Base-by-base conservation (phyloP, 768 basidiomycete genomes). In the Kwoniella shandongensis region DNA sequence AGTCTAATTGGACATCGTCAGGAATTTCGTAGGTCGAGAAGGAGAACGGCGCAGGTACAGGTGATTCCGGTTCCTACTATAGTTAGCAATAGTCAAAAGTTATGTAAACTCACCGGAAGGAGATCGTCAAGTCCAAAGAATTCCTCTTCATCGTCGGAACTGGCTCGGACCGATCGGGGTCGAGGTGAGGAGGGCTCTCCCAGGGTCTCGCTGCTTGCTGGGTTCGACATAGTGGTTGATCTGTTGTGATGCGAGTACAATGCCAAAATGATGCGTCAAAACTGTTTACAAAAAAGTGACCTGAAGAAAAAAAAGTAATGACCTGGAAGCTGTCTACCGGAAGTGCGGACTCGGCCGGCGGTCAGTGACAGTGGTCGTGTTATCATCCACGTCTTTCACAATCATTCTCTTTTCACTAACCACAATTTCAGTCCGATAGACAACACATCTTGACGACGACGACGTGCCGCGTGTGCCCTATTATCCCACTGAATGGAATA, bases 1-100 rank as follows among this genome's bases (percentile, higher is more conserved):
- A 13, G 27, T 35, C 36, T 44, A 46, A 69, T 46, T 62, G 13
- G 29, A 60, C 6, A 27, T 57, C 51, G 23, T 58, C 54, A 17
- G 65, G 67, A 5, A 63, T 42, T 13, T 59, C 57, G 40, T 66
- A 72, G 0, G 65, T 67, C n/a, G 70, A 60, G 40, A 66, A 72
- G 1, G 70, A 69, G 61, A 59, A 71, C 10, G 72, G 70, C 12
- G 67, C 66, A 12, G 68, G 63, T 25, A 71, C 22, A 1, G 74
- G 68, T 23, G 72, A 73, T 54, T 69, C 68, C 17, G 72, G 67
- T 59, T 72, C 72, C 69, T 73, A 32, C 36, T 5, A 17, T 13
- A 22, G 23, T 29, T 20, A 51, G 39, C 13, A 39, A 0, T 11
- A 46, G 32, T 15, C 29, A 17, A 13, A 39, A 39, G 5, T 18